Percentiles rank a stretch among this genome's conserved stretches.
phyloP scores from a whole-genome alignment of 1,139 yeast species.

The Yamadazyma friedrichii region DNA sequence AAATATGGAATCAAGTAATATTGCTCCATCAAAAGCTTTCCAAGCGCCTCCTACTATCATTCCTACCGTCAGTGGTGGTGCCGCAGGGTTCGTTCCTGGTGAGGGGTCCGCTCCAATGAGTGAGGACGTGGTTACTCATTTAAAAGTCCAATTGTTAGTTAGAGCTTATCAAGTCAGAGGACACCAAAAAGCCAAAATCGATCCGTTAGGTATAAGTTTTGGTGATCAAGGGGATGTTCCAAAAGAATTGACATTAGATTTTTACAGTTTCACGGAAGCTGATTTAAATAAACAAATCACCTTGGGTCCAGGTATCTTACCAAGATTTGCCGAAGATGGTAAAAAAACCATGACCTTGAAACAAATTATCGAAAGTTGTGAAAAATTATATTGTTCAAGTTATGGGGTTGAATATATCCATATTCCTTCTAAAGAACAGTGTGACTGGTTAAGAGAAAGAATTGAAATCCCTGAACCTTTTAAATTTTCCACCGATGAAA shows the following conservation, averaged over 20 bases:
- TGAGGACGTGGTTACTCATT: slow-evolving; percentile 79
- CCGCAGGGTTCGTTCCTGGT: slow-evolving; percentile 57
- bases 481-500: slow-evolving; percentile 82
- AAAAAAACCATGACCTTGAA: slow-evolving; percentile 65
- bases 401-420: slow-evolving; percentile 96
- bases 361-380: slow-evolving; percentile 78
- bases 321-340: slow-evolving; percentile 78
- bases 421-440: slow-evolving; percentile 91
- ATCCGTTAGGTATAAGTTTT: slow-evolving; percentile 87
- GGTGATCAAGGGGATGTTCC: slow-evolving; percentile 69
- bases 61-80: slow-evolving; percentile 73
- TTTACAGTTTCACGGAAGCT: slow-evolving; percentile 84
- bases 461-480: slow-evolving; percentile 89
- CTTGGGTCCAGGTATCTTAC: slow-evolving; percentile 96
- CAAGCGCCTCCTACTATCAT: slow-evolving; percentile 88
- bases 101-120: slow-evolving; percentile 17
- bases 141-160: slow-evolving; percentile 92
- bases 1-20: slow-evolving; percentile 70
- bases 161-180: slow-evolving; percentile 99
- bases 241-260: slow-evolving; percentile 84
- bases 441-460: slow-evolving; percentile 98
- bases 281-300: slow-evolving; percentile 84
- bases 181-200: slow-evolving; percentile 91
- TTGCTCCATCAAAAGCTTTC: slow-evolving; percentile 76
- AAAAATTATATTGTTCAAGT: slow-evolving; percentile 79